Evolutionary conservation across 345 rosid species (phyloP), one percentile per base, ranked within the genome.

Genomic region (Lepidium didymum): DNA sequence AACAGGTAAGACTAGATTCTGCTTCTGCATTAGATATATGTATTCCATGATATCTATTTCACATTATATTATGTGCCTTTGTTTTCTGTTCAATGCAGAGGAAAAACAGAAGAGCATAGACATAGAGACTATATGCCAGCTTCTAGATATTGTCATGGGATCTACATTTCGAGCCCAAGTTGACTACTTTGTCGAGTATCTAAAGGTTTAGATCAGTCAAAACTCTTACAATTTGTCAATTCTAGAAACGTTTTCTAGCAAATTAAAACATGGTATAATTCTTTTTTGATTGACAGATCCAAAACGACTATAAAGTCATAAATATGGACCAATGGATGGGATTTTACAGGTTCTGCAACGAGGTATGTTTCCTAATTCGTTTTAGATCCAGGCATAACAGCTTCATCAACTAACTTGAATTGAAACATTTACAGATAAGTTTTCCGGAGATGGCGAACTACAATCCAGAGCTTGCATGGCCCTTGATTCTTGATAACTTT

Each of bases 311-410:
- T 76, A 94, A 89, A 83, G 99, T 89, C 61, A 80, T 94, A 77
- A 94, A 91, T 82, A 74, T 81, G 91, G 99, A 94, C 50, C 99
- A 94, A 74, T 94, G 99, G 99, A 84, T 81, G 86, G 87, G 90
- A 31, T 79, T 88, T 75, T 85, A 77, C 62, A 84, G 97, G 69
- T 94, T 94, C 77, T 94, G 90, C 78, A 85, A 88, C 18, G 95
- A 94, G 92, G 99, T 94, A 75, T n/a, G 68, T 73, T 74, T 41
- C 75, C 13, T 23, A 58, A 8, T 12, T 42, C 35, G n/a, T 64
- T 2, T 5, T 50, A 42, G n/a, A 15, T 25, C 2, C 10, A 1
- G 9, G 14, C 25, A 7, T 56, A 33, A 60, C 41, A 42, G 43
- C 23, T 63, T 31, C 45, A 63, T 64, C 27, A 15, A 1, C 41